Conservation (phyloP, 2,329 filamentous ascomycete genomes). For the Monosporascus sp. region DNA sequence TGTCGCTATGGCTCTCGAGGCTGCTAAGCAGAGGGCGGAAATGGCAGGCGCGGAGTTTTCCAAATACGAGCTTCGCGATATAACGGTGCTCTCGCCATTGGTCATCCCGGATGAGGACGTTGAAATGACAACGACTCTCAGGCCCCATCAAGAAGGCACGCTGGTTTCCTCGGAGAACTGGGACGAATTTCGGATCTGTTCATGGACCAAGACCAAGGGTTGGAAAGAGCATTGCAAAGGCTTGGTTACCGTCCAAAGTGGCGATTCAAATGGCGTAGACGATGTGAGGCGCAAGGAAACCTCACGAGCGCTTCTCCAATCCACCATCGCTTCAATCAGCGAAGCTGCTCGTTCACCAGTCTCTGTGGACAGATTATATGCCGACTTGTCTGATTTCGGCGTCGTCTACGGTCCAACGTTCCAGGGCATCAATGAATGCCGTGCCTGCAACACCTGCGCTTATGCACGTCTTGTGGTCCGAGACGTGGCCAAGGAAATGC, state of each 20-base stretch:
- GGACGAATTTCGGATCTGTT: constrained; percentile 53
- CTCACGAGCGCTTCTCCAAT: constrained; percentile 23
- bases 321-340: constrained; percentile 25
- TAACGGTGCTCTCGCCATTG: constrained; percentile 40
- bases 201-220: constrained; percentile 43
- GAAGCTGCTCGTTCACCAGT: constrained; percentile 24
- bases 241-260: constrained; percentile 36
- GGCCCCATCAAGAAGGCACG: constrained; percentile 36
- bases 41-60: constrained; percentile 28
- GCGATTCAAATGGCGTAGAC: constrained; percentile 36
- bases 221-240: constrained; percentile 57
- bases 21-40: constrained; percentile 31
- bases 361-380: constrained; percentile 36
- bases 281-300: constrained; percentile 25
- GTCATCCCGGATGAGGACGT: constrained; percentile 43
- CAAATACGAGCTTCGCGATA: constrained; percentile 41
- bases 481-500: constrained; percentile 35
- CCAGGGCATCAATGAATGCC: constrained; percentile 43
- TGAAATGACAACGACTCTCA: constrained; percentile 45
- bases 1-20: constrained; percentile 46
- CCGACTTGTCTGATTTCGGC: constrained; percentile 38
- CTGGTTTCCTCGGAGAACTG: constrained; percentile 39
- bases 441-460: constrained; percentile 30
- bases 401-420: constrained; percentile 47
- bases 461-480: constrained; percentile 29